These are phyloP conservation scores for Polychaeton citri DNA, from an alignment of 2,329 filamentous ascomycete species.

Conservation along the genomic window DNA sequence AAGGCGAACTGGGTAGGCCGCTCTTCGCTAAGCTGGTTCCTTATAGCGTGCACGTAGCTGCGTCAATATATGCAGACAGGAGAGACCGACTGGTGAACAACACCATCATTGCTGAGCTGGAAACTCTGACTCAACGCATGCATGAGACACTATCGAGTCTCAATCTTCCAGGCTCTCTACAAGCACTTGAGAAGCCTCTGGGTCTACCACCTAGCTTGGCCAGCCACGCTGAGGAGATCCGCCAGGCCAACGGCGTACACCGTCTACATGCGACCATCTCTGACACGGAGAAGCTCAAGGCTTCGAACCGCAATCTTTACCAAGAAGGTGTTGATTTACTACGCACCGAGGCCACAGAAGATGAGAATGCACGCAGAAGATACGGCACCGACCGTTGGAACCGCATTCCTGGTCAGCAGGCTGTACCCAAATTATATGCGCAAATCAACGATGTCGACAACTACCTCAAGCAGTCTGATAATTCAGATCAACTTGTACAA, in stretches of 20 bases:
- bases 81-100: slow-evolving; percentile 83
- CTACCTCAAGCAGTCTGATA: slow-evolving; percentile 63
- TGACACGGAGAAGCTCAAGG: slow-evolving; percentile 81
- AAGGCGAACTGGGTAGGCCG: slow-evolving; percentile 64
- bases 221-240: slow-evolving; percentile 85
- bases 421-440: slow-evolving; percentile 59
- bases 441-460: slow-evolving; percentile 69
- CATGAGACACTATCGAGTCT: slow-evolving; percentile 68
- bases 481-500: slow-evolving; percentile 56
- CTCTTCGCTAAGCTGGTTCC: slow-evolving; percentile 87
- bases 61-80: slow-evolving; percentile 87
- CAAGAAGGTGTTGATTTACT: slow-evolving; percentile 71
- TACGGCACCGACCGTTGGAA: slow-evolving; percentile 82
- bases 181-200: slow-evolving; percentile 87
- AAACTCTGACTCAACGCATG: slow-evolving; percentile 64
- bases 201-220: slow-evolving; percentile 74
- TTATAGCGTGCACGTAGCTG: slow-evolving; percentile 87
- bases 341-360: slow-evolving; percentile 69
- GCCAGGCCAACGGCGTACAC: slow-evolving; percentile 76
- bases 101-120: slow-evolving; percentile 72
- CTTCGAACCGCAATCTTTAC: slow-evolving; percentile 63
- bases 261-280: slow-evolving; percentile 66
- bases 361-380: slow-evolving; percentile 58
- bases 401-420: slow-evolving; percentile 54
- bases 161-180: slow-evolving; percentile 80